Conservation (phyloP, 176 grass and related monocot genomes). For the Oryza meyeriana region DNA sequence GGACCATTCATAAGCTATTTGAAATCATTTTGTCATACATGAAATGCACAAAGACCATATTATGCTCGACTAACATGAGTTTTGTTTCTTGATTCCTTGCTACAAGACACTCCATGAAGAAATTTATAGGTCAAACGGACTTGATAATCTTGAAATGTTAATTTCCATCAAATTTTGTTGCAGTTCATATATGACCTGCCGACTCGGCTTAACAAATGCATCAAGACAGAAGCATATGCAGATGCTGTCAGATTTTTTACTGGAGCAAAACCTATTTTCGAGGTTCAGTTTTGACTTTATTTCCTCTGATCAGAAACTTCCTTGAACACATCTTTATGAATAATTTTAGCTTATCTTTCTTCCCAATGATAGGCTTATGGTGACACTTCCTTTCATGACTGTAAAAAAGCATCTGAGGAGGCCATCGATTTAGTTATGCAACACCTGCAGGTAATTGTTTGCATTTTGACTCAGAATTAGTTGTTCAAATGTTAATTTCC, state of each 20-base stretch:
- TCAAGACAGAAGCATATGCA: constrained; percentile 88
- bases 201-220: constrained; percentile 92
- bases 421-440: constrained; percentile 83
- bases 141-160: constrained; percentile 1
- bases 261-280: constrained; percentile 95
- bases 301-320: constrained; percentile 16
- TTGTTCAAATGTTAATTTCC: constrained; percentile 2
- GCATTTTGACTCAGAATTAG: constrained; percentile 24
- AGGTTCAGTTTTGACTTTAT: constrained; percentile 56
- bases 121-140: neutral
- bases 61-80: neutral
- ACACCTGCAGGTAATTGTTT: constrained; percentile 73
- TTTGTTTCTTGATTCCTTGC: constrained; percentile 22
- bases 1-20: constrained; percentile 11
- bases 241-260: constrained; percentile 97
- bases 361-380: constrained; percentile 75
- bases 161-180: constrained; percentile 20
- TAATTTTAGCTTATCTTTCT: constrained; percentile 13
- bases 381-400: constrained; percentile 95
- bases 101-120: constrained; percentile 5
- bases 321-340: constrained; percentile 11
- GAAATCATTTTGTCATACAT: constrained; percentile 7
- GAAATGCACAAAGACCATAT: neutral
- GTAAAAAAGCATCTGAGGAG: constrained; percentile 97
- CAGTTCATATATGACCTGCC: constrained; percentile 99